Base-by-base conservation (phyloP, 2,329 filamentous ascomycete genomes). In the Venturia carpophila region DNA sequence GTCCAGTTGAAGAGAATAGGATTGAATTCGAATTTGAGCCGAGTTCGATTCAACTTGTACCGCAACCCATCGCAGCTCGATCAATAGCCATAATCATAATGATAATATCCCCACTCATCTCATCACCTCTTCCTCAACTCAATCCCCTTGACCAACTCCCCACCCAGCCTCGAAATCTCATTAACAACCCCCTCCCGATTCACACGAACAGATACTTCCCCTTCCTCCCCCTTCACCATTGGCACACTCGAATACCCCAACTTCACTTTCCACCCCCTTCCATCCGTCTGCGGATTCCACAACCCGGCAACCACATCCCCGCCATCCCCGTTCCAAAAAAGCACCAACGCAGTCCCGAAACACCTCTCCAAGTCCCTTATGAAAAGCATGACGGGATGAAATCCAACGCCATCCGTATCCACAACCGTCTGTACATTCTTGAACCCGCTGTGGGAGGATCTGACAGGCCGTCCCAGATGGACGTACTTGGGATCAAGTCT, bases 351-450 rank as follows among this genome's bases (percentile, higher is more conserved):
- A 43, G 87, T 83, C 3, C 83, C 82, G 72, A 92, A 97, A 1
- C 85, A 74, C 3, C 77, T 78, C 68, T 85, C 79, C 15, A 97
- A 78, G 70, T 94, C 90, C 19, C 79, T 76, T 19, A 92, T 75
- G 66, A 93, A 87, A 10, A 85, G 78, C 10, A 79, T 76, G 1
- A 86, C 78, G 0, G 89, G 84, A n/a, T 87, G 80, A 27, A 83
- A 82, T 1, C 84, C 83, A 5, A 87, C 69, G 71, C 42, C 82
- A 62, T 70, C 76, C 68, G 64, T 72, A 41, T 75, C 72, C 55
- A 73, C 71, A 3, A 80, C 11, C 76, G 75, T 67, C 69, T 88
- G 84, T 42, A 97, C 80, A 73, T 97, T 97, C 77, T 96, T 96
- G 80, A 88, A 97, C 39, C 82, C 81, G 0, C 80, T 76, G 60